These are phyloP conservation scores for Vaccinium vitisidaea DNA, from an alignment of 148 eudicot genomes.

Conservation along the genomic window DNA sequence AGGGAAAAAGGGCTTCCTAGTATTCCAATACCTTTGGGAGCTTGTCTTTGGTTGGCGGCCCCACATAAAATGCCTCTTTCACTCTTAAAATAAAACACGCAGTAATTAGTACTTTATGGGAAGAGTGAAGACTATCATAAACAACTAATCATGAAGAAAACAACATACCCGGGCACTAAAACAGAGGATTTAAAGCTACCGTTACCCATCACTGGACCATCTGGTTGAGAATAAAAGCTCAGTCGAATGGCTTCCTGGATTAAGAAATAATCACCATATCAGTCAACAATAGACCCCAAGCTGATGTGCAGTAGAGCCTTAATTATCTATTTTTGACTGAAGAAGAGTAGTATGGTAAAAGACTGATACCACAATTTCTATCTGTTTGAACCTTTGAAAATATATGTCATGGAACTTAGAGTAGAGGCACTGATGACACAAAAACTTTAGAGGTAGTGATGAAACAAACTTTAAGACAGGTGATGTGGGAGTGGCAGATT, in stretches of 20 bases:
- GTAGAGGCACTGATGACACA: neutral
- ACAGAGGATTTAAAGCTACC: conserved; percentile 71
- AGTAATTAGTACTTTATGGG: conserved; percentile 1
- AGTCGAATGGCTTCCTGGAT: conserved; percentile 71
- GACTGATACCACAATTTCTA: neutral
- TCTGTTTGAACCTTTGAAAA: neutral
- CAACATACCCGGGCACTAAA: conserved; percentile 79
- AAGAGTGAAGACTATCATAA: neutral
- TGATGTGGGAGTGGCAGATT: neutral
- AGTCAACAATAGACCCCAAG: neutral
- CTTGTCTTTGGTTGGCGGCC: conserved; percentile 77
- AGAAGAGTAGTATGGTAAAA: neutral
- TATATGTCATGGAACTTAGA: neutral
- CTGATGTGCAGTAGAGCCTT: neutral
- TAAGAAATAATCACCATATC: conserved; percentile 14
- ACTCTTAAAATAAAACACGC: conserved; percentile 37
- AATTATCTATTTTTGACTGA: neutral
- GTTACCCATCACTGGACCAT: conserved; percentile 80
- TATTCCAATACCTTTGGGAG: conserved; percentile 72
- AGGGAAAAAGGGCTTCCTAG: neutral
- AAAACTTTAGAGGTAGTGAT: neutral
- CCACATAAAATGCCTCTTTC: conserved; percentile 92
- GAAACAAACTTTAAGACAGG: neutral
- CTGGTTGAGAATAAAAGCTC: conserved; percentile 88
- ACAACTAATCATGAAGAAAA: neutral